A percentile compares a stretch with the other conserved stretches of the same genome.
These are phyloP conservation scores for Oryza glaberrima DNA, from an alignment of 176 grass and related monocot species.

Conservation along the genomic window DNA sequence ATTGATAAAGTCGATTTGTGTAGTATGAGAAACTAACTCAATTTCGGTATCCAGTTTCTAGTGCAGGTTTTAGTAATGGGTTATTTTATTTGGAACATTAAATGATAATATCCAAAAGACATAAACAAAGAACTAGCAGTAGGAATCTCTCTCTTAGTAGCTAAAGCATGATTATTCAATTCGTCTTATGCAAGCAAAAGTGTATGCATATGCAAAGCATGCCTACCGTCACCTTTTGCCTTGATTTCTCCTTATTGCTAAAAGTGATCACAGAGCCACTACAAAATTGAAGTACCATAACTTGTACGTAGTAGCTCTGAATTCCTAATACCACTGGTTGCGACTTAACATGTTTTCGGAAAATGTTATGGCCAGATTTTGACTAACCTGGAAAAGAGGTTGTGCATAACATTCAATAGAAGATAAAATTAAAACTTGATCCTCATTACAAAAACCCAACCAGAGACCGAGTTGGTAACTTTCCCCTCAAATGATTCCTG, in stretches of 20 bases:
- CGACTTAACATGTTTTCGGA: background rate
- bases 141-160: slow-evolving; percentile 47
- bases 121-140: slow-evolving; percentile 8
- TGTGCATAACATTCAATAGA: background rate
- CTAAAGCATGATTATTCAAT: slow-evolving; percentile 55
- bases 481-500: slow-evolving; percentile 39
- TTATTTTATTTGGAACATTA: slow-evolving; percentile 7
- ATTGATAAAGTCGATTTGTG: background rate
- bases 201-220: slow-evolving; percentile 39
- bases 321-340: background rate
- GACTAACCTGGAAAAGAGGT: background rate
- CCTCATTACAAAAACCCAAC: slow-evolving; percentile 2
- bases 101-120: background rate
- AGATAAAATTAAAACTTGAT: slow-evolving; percentile 8
- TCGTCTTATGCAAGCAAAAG: slow-evolving; percentile 47
- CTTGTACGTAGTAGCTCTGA: background rate
- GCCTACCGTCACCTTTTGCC: background rate
- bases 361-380: background rate
- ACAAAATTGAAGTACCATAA: slow-evolving; percentile 15
- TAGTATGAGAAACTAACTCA: background rate
- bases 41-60: background rate
- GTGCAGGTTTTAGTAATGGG: slow-evolving; percentile 11
- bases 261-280: slow-evolving; percentile 10
- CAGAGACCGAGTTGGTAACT: background rate
- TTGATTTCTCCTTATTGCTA: background rate